phyloP scores from a whole-genome alignment of 2,329 filamentous ascomycete genomes.

The Aspergillus niger region DNA sequence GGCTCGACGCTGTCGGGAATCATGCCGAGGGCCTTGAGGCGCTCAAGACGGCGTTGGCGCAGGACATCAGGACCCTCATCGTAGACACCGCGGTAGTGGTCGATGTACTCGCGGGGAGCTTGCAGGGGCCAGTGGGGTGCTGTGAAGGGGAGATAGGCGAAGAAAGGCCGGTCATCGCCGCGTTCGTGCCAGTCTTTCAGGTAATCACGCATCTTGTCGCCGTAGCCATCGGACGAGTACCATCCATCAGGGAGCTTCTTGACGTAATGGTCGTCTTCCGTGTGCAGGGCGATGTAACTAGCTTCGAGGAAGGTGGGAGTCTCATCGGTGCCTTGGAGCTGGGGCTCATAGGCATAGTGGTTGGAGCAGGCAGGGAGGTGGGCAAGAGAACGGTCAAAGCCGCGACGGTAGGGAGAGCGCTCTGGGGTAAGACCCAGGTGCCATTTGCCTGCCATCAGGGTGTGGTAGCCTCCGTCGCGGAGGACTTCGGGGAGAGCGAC shows the following conservation, averaged over 20 bases:
- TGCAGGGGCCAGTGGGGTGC: constrained; percentile 67
- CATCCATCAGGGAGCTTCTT: constrained; percentile 53
- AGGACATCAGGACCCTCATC: constrained; percentile 62
- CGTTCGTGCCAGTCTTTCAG: constrained; percentile 52
- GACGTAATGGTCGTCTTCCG: constrained; percentile 49
- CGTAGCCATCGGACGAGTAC: constrained; percentile 59
- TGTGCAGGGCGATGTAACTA: constrained; percentile 47
- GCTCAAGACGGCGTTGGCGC: constrained; percentile 54
- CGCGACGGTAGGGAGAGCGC: constrained; percentile 56
- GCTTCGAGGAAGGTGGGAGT: constrained; percentile 46
- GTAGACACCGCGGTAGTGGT: constrained; percentile 62
- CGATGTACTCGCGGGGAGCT: constrained; percentile 57
- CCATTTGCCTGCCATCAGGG: constrained; percentile 65
- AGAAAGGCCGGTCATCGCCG: constrained; percentile 53
- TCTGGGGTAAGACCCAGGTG: constrained; percentile 63
- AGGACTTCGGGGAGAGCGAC: constrained; percentile 61
- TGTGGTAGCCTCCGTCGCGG: constrained; percentile 61
- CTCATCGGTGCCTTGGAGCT: constrained; percentile 42
- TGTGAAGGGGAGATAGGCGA: constrained; percentile 63
- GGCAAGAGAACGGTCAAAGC: constrained; percentile 62
- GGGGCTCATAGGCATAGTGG: constrained; percentile 58
- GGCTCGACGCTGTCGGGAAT: constrained; percentile 50
- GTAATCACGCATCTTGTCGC: constrained; percentile 55
- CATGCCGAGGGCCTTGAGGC: constrained; percentile 60
- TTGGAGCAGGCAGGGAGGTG: constrained; percentile 63